Evolutionary conservation across 2,329 filamentous ascomycete species (phyloP), one percentile per base, ranked within the genome.

Genomic region (Hawksworthiomyces lignivorus): DNA sequence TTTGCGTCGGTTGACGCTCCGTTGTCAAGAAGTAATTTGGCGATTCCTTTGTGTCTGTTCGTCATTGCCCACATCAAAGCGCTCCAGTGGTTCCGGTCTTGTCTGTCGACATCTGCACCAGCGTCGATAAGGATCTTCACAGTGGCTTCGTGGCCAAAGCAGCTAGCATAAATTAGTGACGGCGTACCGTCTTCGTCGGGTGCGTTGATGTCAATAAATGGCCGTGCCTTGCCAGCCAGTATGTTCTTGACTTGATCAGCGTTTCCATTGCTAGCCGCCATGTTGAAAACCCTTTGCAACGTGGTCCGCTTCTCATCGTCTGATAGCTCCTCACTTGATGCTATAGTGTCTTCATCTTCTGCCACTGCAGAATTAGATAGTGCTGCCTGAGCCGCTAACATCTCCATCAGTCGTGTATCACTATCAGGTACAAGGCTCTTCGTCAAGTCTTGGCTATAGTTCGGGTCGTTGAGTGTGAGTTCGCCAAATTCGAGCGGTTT

Each of bases 21-120:
- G 55, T 92, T 86, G 59, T 98, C 90, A 26, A 98, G 75, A 14
- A 98, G 69, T 10, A 88, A 72, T 63, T 97, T 97, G 27, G 90
- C 89, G 52, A 98, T 98, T 36, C 81, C 82, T 64, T 97, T 97
- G 64, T 98, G 92, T 44, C 89, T 73, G 62, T 98, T 98, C 43
- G 92, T 98, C 87, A 97, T 97, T 37, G 92, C 90, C 92, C 92
- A 98, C 89, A 98, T 98, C 47, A 98, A 72, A 12, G 92, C 86
- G 55, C 87, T 97, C 92, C 92, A 98, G 57, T 94, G 84, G 58
- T 97, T 97, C 49, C 83, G 85, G 59, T 98, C 92, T 62, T 97
- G 90, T 54, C 83, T 83, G 64, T 98, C 88, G 39, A 97, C 88
- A 54, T 87, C 77, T 29, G 84, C 90, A 19, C 90, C 89, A 9